Conservation (phyloP, 768 basidiomycete genomes). For the Nidularia pulvinata region DNA sequence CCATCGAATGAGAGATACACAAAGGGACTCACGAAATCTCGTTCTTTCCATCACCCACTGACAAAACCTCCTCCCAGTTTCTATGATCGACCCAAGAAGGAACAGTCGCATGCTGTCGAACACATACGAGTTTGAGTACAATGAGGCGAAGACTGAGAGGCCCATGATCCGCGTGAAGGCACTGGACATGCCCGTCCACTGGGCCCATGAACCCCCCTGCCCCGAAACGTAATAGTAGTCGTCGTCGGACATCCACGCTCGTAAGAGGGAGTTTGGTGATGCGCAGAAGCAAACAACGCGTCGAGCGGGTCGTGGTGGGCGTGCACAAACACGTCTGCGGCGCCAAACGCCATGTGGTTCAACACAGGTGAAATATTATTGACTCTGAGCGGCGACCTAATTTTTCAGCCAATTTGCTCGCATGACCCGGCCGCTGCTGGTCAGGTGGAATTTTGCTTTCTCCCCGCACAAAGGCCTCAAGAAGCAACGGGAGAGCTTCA, state of each 20-base stretch:
- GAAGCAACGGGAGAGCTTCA: too few species aligned
- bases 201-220: not conserved
- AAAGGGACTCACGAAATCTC: slow-evolving; percentile 19
- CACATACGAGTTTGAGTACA: slow-evolving; percentile 19
- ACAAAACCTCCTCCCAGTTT: slow-evolving; percentile 34
- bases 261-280: too few species aligned
- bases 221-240: not conserved
- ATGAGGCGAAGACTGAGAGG: slow-evolving; percentile 29
- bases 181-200: not conserved
- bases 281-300: too few species aligned
- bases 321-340: too few species aligned
- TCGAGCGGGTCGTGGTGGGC: too few species aligned
- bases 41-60: slow-evolving; percentile 32
- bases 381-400: too few species aligned
- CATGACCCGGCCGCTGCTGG: too few species aligned
- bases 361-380: too few species aligned
- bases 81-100: slow-evolving; percentile 32
- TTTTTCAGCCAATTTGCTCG: too few species aligned
- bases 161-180: slow-evolving; percentile 26
- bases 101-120: slow-evolving; percentile 24
- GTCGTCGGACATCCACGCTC: not conserved
- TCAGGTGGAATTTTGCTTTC: too few species aligned
- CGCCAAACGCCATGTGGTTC: too few species aligned
- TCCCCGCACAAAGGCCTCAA: too few species aligned
- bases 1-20: not conserved